These are phyloP conservation scores for Codiaeum variegatum DNA, from an alignment of 441 rosid genomes.

Conservation along the genomic window DNA sequence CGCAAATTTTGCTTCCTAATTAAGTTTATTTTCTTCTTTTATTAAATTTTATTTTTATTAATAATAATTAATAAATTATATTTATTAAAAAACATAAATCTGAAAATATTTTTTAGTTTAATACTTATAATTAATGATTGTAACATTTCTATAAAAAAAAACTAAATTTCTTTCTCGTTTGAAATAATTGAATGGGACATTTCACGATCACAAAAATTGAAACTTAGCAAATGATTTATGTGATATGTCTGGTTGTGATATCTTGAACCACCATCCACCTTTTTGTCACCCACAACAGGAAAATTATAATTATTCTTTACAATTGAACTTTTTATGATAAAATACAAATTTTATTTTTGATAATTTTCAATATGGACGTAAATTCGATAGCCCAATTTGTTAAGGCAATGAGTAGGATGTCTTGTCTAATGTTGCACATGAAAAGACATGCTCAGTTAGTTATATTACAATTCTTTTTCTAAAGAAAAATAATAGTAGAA, in stretches of 20 bases:
- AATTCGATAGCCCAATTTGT: neutral
- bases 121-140: too few species aligned
- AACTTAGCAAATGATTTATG: constrained; percentile 7
- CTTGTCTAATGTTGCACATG: neutral
- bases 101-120: too few species aligned
- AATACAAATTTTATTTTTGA: neutral
- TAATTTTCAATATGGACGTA: neutral
- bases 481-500: too few species aligned
- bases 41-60: too few species aligned
- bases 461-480: too few species aligned
- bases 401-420: constrained; percentile 9
- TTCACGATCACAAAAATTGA: neutral
- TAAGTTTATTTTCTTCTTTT: too few species aligned
- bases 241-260: constrained; percentile 27
- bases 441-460: neutral
- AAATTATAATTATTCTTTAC: neutral
- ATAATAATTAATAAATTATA: too few species aligned
- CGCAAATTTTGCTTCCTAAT: too few species aligned
- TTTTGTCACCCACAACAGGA: constrained; percentile 29
- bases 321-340: neutral
- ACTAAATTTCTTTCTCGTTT: neutral
- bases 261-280: constrained; percentile 27
- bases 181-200: neutral
- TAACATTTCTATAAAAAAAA: too few species aligned
- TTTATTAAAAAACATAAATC: too few species aligned